phyloP scores from a whole-genome alignment of 2,329 filamentous ascomycete species.

The Exophiala sp. region DNA sequence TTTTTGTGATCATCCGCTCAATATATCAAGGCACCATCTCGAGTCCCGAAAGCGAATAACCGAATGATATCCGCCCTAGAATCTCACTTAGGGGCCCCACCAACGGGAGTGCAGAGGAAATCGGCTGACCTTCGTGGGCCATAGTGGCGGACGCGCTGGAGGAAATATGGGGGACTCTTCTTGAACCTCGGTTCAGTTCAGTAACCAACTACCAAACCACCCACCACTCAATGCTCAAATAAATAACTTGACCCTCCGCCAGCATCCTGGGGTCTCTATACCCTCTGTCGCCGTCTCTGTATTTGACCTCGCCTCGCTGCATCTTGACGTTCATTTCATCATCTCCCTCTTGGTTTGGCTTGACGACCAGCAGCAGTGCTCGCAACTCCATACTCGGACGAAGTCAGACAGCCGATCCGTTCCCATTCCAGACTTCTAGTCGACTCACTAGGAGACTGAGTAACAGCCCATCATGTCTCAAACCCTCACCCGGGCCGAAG shows the following conservation, averaged over 20 bases:
- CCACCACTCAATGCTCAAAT: not conserved
- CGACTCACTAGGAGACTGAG: constrained; percentile 1
- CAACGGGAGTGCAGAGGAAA: not conserved
- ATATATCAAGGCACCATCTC: too few species aligned
- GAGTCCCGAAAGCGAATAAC: too few species aligned
- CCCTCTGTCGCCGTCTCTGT: too few species aligned
- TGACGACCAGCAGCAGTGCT: too few species aligned
- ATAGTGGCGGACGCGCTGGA: not conserved
- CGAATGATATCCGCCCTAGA: too few species aligned
- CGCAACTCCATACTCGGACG: too few species aligned
- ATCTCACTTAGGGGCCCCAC: not conserved
- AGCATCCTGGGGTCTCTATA: too few species aligned
- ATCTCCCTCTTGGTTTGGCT: not conserved
- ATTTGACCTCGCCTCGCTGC: too few species aligned
- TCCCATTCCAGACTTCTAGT: too few species aligned
- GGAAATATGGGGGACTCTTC: not conserved
- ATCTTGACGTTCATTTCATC: not conserved
- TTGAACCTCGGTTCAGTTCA: not conserved
- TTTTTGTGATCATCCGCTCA: too few species aligned
- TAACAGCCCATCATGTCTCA: constrained; percentile 16
- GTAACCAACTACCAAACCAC: not conserved
- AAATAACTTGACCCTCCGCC: not conserved
- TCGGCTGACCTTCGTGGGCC: not conserved
- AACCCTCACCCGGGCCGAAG: constrained; percentile 29
- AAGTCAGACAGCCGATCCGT: too few species aligned